Percentiles rank a stretch among this genome's conserved stretches.
phyloP scores from a whole-genome alignment of 208 protist genomes.

The Trypanosoma vivax region DNA sequence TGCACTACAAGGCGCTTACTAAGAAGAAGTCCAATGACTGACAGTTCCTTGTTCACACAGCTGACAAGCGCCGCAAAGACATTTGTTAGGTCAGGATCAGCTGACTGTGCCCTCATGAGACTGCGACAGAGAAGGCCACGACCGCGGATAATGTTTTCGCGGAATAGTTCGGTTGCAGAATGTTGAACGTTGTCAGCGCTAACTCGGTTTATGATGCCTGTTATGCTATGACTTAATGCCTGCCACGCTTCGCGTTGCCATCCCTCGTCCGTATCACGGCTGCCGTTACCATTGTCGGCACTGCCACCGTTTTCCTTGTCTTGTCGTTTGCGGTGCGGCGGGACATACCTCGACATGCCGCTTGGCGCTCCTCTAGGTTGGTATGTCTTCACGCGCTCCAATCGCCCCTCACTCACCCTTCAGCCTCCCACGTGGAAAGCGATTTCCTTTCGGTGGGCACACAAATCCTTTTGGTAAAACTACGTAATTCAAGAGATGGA shows the following conservation, averaged over 20 bases:
- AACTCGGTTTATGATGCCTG: constrained; percentile 96
- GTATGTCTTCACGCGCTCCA: background rate
- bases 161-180: constrained; percentile 94
- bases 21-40: constrained; percentile 92
- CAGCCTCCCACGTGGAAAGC: no score
- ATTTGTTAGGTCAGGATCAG: constrained; percentile 92
- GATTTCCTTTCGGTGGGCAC: no score
- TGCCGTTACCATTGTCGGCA: constrained; percentile 5
- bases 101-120: constrained; percentile 92
- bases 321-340: constrained; percentile 52
- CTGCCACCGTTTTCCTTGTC: constrained; percentile 13
- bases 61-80: constrained; percentile 95
- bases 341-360: constrained; percentile 62
- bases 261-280: constrained; percentile 8
- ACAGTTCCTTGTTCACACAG: constrained; percentile 97
- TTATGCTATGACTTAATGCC: constrained; percentile 95
- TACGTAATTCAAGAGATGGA: no score
- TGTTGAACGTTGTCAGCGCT: constrained; percentile 91
- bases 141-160: constrained; percentile 97
- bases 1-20: constrained; percentile 88
- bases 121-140: constrained; percentile 92
- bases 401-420: background rate
- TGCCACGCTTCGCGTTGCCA: constrained; percentile 94
- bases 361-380: background rate
- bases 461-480: no score